Percentiles rank a stretch among this genome's conserved stretches.
Evolutionary conservation across 306 rosid species (phyloP).

Genomic region (Inga oerstediana): DNA sequence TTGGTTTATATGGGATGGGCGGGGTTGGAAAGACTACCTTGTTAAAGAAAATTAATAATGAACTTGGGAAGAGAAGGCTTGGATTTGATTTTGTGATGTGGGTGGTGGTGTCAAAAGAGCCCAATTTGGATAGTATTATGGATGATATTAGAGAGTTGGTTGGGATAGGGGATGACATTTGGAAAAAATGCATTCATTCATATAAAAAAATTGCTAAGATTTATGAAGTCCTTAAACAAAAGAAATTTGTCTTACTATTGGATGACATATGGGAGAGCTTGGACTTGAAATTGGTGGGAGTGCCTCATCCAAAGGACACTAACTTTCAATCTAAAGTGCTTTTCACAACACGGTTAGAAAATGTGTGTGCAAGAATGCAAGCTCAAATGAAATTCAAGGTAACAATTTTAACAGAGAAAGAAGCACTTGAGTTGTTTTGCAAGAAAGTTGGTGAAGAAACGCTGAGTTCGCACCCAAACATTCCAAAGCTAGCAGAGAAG

Average conservation of each 20-base stretch:
- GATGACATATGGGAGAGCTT: constrained; percentile 43
- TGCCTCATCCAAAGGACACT: background rate
- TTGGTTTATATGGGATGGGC: constrained; percentile 35
- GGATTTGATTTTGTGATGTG: constrained; percentile 17
- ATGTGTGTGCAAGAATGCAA: constrained; percentile 40
- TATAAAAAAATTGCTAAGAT: background rate
- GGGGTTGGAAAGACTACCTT: constrained; percentile 3
- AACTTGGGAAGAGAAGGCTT: background rate
- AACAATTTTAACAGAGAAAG: too few species aligned
- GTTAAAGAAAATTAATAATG: background rate
- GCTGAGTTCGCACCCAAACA: too few species aligned
- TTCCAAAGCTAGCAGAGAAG: too few species aligned
- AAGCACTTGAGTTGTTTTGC: too few species aligned
- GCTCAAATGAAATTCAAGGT: constrained; percentile 16
- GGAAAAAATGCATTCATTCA: background rate
- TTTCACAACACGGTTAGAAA: constrained; percentile 30
- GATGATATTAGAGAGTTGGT: background rate
- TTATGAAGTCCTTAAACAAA: background rate
- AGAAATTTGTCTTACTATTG: constrained; percentile 28
- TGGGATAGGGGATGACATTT: background rate
- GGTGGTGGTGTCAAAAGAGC: constrained; percentile 25
- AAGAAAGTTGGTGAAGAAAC: too few species aligned
- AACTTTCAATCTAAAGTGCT: constrained; percentile 22
- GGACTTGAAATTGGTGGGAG: constrained; percentile 32
- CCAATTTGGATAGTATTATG: background rate